phyloP scores from a whole-genome alignment of 331 rosid species.

The Stylosanthes scabra region DNA sequence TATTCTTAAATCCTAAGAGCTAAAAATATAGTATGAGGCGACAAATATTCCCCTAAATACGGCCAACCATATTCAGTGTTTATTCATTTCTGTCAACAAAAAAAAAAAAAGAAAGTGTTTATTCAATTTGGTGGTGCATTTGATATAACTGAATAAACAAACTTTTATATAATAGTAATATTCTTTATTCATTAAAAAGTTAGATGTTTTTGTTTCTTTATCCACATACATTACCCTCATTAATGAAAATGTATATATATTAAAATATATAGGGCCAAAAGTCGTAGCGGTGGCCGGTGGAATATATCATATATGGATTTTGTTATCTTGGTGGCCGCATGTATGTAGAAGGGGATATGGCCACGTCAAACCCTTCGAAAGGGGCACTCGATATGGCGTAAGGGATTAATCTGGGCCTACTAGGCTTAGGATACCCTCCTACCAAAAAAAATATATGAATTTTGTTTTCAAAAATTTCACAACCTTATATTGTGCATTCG shows the following conservation, averaged over 20 bases:
- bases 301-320: slow-evolving; percentile 1
- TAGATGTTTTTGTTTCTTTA: slow-evolving; percentile 1
- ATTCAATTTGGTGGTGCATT: background rate
- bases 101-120: background rate
- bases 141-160: background rate
- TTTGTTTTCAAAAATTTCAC: background rate
- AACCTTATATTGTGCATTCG: background rate
- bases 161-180: background rate
- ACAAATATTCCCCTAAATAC: background rate
- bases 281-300: background rate
- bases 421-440: too few relatives aligned
- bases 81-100: background rate
- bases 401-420: too few relatives aligned
- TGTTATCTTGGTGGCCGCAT: too few relatives aligned
- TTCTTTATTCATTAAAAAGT: slow-evolving; percentile 3
- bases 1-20: background rate
- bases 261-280: background rate
- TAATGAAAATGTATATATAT: background rate
- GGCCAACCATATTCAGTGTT: background rate
- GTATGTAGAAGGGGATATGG: too few relatives aligned
- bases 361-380: too few relatives aligned
- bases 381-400: too few relatives aligned
- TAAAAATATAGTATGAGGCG: slow-evolving; percentile 1
- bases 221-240: background rate
- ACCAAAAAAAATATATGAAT: slow-evolving; percentile 14